Evolutionary conservation across 2,329 filamentous ascomycete genomes (phyloP).

Genomic region (Diaporthe batatas): DNA sequence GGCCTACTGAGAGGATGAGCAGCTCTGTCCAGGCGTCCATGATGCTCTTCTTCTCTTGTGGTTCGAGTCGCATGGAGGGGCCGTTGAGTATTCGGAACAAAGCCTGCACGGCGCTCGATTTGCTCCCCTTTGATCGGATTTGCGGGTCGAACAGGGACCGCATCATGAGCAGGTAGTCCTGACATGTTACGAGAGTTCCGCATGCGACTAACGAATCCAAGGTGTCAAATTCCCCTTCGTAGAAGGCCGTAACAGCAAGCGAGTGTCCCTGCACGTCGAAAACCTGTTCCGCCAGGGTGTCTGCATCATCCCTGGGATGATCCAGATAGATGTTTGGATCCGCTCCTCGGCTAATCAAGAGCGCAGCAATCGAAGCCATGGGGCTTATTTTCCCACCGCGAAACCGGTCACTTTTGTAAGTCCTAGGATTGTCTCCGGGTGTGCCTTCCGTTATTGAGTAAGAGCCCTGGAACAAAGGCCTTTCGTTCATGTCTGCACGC

Average conservation of each 20-base stretch:
- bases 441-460: background rate
- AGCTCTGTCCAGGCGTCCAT: background rate
- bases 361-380: background rate
- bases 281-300: background rate
- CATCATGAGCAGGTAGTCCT: conserved; percentile 1
- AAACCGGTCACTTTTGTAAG: too few relatives aligned
- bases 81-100: background rate
- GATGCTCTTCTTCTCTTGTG: background rate
- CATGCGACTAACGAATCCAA: background rate
- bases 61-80: background rate
- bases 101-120: background rate
- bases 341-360: background rate
- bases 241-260: background rate
- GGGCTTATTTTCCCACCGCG: background rate
- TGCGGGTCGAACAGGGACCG: background rate
- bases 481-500: background rate
- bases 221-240: background rate
- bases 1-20: background rate
- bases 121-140: background rate
- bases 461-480: background rate
- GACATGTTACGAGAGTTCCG: background rate
- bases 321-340: background rate
- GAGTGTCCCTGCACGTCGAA: background rate
- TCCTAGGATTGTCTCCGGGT: too few relatives aligned
- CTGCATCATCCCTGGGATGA: background rate